Base-by-base conservation (phyloP, 2,329 filamentous ascomycete genomes). In the Alternaria ethzedia region DNA sequence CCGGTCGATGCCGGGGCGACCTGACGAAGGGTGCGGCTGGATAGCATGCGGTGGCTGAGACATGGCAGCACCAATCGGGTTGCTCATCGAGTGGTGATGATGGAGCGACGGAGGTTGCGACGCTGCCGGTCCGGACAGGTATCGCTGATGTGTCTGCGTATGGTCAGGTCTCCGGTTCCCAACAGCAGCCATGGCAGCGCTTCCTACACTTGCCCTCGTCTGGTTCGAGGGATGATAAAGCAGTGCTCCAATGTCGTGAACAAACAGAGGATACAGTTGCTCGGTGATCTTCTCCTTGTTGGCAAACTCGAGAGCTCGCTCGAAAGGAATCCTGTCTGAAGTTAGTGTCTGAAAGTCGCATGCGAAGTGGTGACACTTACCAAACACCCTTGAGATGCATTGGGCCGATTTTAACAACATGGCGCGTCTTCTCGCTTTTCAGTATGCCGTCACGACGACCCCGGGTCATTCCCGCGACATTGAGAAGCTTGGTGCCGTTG, bases 221-320 rank as follows among this genome's bases (percentile, higher is more conserved):
- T 94, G 91, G 78, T 97, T 97, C 44, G 92, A 91, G 0, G 96
- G 95, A 79, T 98, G 95, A 80, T 97, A 98, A 54, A 98, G 87
- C 68, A 98, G 86, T 61, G 93, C 91, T 64, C 93, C 93, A 78
- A 98, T 98, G 82, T 98, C 97, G 82, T 98, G 94, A 43, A 98
- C 96, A 79, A 99, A 99, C 52, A 99, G 85, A 56, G 96, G 96
- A 80, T 98, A 99, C 58, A 98, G 84, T 51, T 94, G 84, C 82
- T 98, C 95, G 0, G 96, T 98, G 68, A 98, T 99, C 83, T 98
- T 98, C 82, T 99, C 96, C 86, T 97, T 98, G 84, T 99, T 99
- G 69, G 96, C 96, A 79, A 99, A 98, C 75, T 98, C 96, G 57
- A 99, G 84, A n/a, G 96, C 96, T 70, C 96, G 91, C 73, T 98